These are phyloP conservation scores for Sutorius australiensis DNA, from an alignment of 768 basidiomycete species.

Conservation along the genomic window DNA sequence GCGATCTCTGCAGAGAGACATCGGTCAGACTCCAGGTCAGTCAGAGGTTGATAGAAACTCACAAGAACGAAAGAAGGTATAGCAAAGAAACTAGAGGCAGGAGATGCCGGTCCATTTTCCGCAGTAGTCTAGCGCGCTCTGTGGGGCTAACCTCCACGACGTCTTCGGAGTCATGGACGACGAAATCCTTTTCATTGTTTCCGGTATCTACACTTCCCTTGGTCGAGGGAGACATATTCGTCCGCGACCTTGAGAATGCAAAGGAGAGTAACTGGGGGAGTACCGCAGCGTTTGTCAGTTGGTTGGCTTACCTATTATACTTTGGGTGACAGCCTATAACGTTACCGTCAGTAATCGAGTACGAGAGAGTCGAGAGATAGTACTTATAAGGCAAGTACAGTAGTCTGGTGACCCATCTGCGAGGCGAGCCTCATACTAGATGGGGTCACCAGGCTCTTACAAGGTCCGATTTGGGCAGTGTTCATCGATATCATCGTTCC, in stretches of 20 bases:
- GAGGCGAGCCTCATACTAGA: too few species aligned
- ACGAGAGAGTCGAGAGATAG: too few species aligned
- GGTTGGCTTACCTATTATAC: not conserved
- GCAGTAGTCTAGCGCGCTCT: not conserved
- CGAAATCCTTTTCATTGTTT: not conserved
- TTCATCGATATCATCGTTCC: too few species aligned
- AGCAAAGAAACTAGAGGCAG: not conserved
- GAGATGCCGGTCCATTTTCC: not conserved
- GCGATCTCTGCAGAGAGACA: not conserved
- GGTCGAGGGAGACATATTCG: constrained; percentile 16
- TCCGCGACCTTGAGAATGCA: not conserved
- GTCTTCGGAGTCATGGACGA: not conserved
- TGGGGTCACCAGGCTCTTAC: too few species aligned
- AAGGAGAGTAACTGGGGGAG: not conserved
- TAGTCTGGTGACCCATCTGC: too few species aligned
- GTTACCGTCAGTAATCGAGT: not conserved
- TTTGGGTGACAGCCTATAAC: not conserved
- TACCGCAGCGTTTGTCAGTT: not conserved
- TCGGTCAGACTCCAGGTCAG: not conserved
- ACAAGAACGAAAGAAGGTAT: constrained; percentile 2
- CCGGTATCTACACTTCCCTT: constrained; percentile 9
- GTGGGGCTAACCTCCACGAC: not conserved
- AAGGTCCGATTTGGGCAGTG: too few species aligned
- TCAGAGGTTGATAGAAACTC: not conserved
- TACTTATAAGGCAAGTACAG: too few species aligned